phyloP scores from a whole-genome alignment of 73 alveolate genomes.

The Paramecium pentaurelia region DNA sequence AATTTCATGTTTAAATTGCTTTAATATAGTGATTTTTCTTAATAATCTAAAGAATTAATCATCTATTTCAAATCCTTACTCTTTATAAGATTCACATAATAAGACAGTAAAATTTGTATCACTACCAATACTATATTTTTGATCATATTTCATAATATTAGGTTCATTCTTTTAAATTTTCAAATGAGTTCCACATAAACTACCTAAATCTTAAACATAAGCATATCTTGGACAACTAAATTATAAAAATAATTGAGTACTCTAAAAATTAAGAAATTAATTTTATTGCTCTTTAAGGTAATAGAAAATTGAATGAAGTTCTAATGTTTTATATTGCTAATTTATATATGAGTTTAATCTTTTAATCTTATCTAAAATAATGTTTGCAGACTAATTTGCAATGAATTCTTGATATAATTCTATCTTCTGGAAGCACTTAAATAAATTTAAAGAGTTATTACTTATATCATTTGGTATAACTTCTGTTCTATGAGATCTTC shows the following conservation, averaged over 20 bases:
- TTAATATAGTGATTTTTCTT: background rate
- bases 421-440: slow-evolving; percentile 15
- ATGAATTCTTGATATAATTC: slow-evolving; percentile 52
- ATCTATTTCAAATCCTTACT: background rate
- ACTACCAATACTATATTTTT: slow-evolving; percentile 11
- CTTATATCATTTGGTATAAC: slow-evolving; percentile 49
- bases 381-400: slow-evolving; percentile 14
- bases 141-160: background rate
- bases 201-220: slow-evolving; percentile 50
- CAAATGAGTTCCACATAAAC: slow-evolving; percentile 42
- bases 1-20: background rate
- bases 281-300: background rate
- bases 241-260: background rate
- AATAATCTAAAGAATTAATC: background rate
- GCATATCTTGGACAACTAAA: background rate
- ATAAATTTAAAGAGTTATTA: background rate
- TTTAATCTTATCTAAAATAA: background rate
- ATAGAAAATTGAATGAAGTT: background rate
- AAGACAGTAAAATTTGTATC: slow-evolving; percentile 20
- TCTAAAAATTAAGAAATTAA: background rate
- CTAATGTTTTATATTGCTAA: background rate
- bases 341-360: background rate
- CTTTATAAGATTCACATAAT: background rate
- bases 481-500: slow-evolving; percentile 26
- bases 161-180: background rate